phyloP scores from a whole-genome alignment of 148 eudicot genomes.

The Amaranthus cruentus region DNA sequence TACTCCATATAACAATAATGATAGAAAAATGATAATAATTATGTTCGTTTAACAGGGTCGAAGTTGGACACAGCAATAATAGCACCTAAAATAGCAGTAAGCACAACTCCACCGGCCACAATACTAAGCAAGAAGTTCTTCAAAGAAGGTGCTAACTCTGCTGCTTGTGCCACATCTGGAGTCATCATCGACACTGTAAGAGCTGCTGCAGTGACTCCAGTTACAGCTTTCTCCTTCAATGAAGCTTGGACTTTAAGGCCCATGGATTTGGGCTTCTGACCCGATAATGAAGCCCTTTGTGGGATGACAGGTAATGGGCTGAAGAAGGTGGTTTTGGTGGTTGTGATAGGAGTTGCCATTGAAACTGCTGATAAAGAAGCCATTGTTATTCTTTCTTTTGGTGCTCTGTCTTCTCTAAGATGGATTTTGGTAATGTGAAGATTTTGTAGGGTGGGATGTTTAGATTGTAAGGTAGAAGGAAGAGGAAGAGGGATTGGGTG shows the following conservation, averaged over 20 bases:
- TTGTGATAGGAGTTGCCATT: slow-evolving; percentile 40
- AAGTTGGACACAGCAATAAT: slow-evolving; percentile 55
- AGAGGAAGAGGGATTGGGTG: slow-evolving; percentile 26
- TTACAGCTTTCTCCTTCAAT: slow-evolving; percentile 45
- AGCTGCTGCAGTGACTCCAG: slow-evolving; percentile 41
- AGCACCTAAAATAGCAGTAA: slow-evolving; percentile 43
- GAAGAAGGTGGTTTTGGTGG: slow-evolving; percentile 33
- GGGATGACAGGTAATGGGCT: slow-evolving; percentile 33
- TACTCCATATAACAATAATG: neutral
- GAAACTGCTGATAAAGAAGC: slow-evolving; percentile 41
- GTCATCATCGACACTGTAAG: slow-evolving; percentile 47
- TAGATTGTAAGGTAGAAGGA: neutral
- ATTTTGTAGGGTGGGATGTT: neutral
- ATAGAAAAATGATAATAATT: neutral
- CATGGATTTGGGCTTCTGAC: slow-evolving; percentile 14
- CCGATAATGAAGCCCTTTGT: slow-evolving; percentile 14
- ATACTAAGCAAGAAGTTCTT: slow-evolving; percentile 60
- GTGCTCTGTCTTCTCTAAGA: neutral
- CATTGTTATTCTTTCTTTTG: slow-evolving; percentile 17
- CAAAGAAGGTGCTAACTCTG: slow-evolving; percentile 40
- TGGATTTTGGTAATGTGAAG: neutral
- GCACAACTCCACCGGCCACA: slow-evolving; percentile 51
- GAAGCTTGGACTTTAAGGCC: slow-evolving; percentile 36
- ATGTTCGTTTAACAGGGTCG: slow-evolving; percentile 56
- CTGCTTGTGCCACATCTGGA: slow-evolving; percentile 56